Evolutionary conservation across 495 filamentous ascomycete species (phyloP).

Genomic region (Neurospora pannonica): DNA sequence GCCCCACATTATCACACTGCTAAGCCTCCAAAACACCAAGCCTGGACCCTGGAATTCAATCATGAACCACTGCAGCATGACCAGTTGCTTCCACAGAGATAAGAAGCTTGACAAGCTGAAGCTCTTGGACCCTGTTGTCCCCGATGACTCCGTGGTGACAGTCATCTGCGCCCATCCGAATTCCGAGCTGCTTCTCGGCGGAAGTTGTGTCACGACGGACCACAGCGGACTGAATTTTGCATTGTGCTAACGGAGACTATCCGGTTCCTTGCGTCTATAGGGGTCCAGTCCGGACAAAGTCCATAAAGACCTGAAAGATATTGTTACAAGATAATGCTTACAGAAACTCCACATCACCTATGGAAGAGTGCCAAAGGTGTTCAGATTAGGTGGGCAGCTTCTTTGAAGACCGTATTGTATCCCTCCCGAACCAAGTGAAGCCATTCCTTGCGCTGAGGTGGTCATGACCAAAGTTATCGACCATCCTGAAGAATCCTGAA

Average conservation of each 20-base stretch:
- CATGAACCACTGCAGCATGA: not conserved
- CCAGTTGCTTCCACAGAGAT: not conserved
- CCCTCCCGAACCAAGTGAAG: not conserved
- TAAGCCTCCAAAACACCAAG: not conserved
- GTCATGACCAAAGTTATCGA: not conserved
- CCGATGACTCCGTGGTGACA: not conserved
- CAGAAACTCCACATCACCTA: not conserved
- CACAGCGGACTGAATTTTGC: not conserved
- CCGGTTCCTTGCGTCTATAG: not conserved
- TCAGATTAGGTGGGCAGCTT: not conserved
- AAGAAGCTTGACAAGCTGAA: not conserved
- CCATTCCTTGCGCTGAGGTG: not conserved
- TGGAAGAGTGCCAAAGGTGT: not conserved
- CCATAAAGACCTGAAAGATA: not conserved
- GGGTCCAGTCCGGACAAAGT: not conserved
- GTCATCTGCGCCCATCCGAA: not conserved
- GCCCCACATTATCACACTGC: not conserved
- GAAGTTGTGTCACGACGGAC: not conserved
- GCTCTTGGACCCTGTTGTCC: not conserved
- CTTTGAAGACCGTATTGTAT: not conserved
- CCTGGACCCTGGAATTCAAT: not conserved
- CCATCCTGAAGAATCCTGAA: not conserved
- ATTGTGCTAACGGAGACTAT: not conserved
- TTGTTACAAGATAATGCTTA: not conserved
- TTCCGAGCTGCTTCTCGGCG: not conserved